phyloP scores from a whole-genome alignment of 345 rosid genomes.

The Erysimum cheiranthoides region DNA sequence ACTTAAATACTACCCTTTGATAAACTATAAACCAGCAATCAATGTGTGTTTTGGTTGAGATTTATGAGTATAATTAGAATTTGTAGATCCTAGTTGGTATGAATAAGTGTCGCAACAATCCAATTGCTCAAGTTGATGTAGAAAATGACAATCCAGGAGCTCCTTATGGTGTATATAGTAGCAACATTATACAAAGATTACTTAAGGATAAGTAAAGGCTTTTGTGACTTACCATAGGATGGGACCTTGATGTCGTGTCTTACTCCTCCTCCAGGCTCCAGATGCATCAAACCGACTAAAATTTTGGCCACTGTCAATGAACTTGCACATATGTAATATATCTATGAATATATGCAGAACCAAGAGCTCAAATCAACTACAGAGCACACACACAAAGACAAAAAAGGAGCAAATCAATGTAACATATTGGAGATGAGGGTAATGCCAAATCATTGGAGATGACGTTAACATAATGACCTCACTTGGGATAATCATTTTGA shows the following conservation, averaged over 20 bases:
- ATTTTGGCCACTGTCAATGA: not conserved
- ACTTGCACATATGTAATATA: not conserved
- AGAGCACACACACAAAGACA: not conserved
- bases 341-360: not conserved
- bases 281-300: not conserved
- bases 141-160: not conserved
- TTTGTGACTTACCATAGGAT: conserved; percentile 14
- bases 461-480: conserved; percentile 26
- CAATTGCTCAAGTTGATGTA: conserved; percentile 4
- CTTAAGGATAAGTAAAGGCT: not conserved
- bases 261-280: too few relatives aligned
- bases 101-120: conserved; percentile 14
- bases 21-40: not conserved
- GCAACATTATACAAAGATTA: conserved; percentile 17
- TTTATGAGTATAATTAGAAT: not conserved
- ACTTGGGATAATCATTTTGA: conserved; percentile 25
- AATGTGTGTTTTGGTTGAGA: not conserved
- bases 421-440: conserved; percentile 15
- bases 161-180: conserved; percentile 10
- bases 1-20: not conserved
- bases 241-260: conserved; percentile 20
- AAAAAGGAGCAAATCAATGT: conserved; percentile 18
- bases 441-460: conserved; percentile 16
- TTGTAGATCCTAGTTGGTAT: conserved; percentile 9
- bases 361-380: not conserved